Base-by-base conservation (phyloP, 805 yeast species). In the Lachancea sp. region DNA sequence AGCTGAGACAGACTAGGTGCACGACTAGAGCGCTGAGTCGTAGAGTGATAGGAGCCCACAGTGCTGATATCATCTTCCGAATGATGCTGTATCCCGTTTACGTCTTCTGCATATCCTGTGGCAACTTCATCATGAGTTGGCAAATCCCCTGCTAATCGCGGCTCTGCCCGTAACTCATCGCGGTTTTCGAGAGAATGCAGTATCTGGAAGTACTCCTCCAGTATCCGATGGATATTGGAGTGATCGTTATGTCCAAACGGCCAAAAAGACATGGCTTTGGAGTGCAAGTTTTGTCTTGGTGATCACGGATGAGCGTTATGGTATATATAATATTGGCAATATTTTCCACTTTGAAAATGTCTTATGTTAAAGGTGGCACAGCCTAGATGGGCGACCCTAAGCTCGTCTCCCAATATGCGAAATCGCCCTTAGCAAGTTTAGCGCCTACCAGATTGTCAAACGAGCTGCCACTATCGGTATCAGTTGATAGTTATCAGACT, bases 181-280 rank as follows among this genome's bases (percentile, higher is more conserved):
- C 19, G 50, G 37, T 50, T 52, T 35, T 62, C 65, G 33, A 63
- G 46, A 12, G 51, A 39, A 42, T 57, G 59, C 33, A 62, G 44
- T 7, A 59, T 54, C 26, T 57, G 58, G 50, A 67, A 67, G 49
- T 70, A 70, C 26, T 66, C 68, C 36, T 68, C 74, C 48, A 73
- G 56, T n/a, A 68, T 61, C 51, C 65, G 63, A 50, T 62, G 66
- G 27, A 70, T 62, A 44, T 67, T 62, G 27, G 70, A 60, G 32
- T 55, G 58, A 29, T 54, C 51, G 49, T 59, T 62, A 53, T 66
- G 69, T 57, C 71, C 72, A 56, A 70, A 69, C 17, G 73, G 73
- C 75, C 75, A 71, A 51, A 66, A 65, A 16, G 75, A 69, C 74
- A 70, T 70, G 20, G 25, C 50, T 29, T 12, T 19, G 29, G 13